These are phyloP conservation scores for Jacaranda mimosifolia DNA, from an alignment of 257 asterid species.

Conservation along the genomic window DNA sequence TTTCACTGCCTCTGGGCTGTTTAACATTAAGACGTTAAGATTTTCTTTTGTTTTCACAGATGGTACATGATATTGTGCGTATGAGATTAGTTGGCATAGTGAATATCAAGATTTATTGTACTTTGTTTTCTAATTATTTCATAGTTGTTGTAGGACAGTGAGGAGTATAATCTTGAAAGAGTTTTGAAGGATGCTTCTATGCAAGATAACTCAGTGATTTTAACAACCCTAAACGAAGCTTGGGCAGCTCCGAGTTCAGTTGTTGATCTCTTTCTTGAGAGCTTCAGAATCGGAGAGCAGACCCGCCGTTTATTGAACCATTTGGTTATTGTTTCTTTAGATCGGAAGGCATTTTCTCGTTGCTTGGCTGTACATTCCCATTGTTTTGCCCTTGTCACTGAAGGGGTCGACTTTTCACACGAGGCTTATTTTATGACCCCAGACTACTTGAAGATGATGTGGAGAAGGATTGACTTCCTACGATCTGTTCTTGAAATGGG, in stretches of 20 bases:
- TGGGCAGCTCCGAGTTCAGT: slow-evolving; percentile 60
- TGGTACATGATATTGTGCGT: background rate
- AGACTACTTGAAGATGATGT: slow-evolving; percentile 75
- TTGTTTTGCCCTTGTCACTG: slow-evolving; percentile 65
- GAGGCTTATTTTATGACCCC: slow-evolving; percentile 83
- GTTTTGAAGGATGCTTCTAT: slow-evolving; percentile 52
- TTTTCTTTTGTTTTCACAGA: background rate
- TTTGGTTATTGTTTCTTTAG: slow-evolving; percentile 53
- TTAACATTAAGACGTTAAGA: slow-evolving; percentile 1
- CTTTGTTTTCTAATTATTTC: slow-evolving; percentile 29
- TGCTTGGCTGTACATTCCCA: slow-evolving; percentile 53
- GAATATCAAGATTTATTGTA: background rate
- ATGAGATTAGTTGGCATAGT: slow-evolving; percentile 2
- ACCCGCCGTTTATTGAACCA: slow-evolving; percentile 53
- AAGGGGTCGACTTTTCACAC: slow-evolving; percentile 60
- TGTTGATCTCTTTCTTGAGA: slow-evolving; percentile 56
- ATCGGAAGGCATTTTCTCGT: slow-evolving; percentile 53
- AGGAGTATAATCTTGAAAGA: slow-evolving; percentile 48
- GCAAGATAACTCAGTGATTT: slow-evolving; percentile 54
- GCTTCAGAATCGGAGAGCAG: slow-evolving; percentile 53
- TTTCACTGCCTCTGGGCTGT: slow-evolving; percentile 11
- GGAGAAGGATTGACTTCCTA: slow-evolving; percentile 75
- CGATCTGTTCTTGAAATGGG: slow-evolving; percentile 75
- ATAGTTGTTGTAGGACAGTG: slow-evolving; percentile 52
- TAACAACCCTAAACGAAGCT: slow-evolving; percentile 59